These are phyloP conservation scores for Coix lacrymajobi DNA, from an alignment of 176 grass and related monocot species.

Conservation along the genomic window DNA sequence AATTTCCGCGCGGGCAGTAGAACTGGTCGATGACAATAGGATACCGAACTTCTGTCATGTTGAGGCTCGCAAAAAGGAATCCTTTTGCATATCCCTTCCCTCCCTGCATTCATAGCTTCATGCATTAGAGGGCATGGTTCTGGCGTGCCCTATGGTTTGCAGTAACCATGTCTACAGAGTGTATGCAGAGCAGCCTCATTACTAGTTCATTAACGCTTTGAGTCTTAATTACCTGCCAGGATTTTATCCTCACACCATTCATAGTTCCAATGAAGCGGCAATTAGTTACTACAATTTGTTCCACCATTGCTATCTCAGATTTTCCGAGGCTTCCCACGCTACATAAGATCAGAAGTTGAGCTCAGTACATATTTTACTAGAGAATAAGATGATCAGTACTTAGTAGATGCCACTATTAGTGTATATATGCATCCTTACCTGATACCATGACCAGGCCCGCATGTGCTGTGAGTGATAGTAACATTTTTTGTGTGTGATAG, in stretches of 20 bases:
- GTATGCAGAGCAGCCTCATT: not conserved
- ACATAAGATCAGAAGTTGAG: not conserved
- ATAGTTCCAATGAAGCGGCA: conserved; percentile 40
- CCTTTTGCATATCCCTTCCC: conserved; percentile 40
- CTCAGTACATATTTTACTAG: not conserved
- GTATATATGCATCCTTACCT: conserved; percentile 35
- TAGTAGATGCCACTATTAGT: not conserved
- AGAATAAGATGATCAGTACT: not conserved
- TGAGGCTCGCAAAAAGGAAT: conserved; percentile 45
- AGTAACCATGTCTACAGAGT: not conserved
- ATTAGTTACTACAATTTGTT: conserved; percentile 38
- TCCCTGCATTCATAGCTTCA: conserved; percentile 41
- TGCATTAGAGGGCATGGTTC: not conserved
- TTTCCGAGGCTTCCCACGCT: conserved; percentile 74
- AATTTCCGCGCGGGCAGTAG: conserved; percentile 39
- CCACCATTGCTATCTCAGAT: conserved; percentile 7
- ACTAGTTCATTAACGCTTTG: not conserved
- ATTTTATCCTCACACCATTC: conserved; percentile 67
- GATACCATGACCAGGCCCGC: conserved; percentile 85
- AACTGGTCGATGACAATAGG: conserved; percentile 66
- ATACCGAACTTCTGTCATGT: conserved; percentile 35
- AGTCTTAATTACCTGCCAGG: conserved; percentile 49
- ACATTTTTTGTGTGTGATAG: conserved; percentile 28
- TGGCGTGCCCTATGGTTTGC: not conserved
- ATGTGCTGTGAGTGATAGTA: conserved; percentile 18